A percentile compares a stretch with the other conserved stretches of the same genome.
phyloP scores from a whole-genome alignment of 371 early-diverging fungal species.

The Actinomortierella wolfii region DNA sequence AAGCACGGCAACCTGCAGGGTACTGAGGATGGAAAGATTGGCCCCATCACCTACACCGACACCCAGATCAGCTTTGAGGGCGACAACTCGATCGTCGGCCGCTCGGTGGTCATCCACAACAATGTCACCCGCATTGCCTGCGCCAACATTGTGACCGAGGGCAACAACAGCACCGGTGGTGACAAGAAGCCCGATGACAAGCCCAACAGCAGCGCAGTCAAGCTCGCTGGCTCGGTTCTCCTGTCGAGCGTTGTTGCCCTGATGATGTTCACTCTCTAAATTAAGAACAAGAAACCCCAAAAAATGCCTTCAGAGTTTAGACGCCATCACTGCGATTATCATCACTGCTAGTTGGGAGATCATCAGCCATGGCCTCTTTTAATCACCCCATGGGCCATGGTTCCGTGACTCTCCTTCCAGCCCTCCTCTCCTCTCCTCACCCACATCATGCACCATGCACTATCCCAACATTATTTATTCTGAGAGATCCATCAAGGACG shows the following conservation, averaged over 20 bases:
- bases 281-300: no score
- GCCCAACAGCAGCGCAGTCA: constrained; percentile 20
- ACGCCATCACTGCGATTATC: no score
- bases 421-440: no score
- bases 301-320: no score
- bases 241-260: constrained; percentile 32
- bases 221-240: constrained; percentile 35
- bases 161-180: constrained; percentile 1
- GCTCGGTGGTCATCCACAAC: constrained; percentile 57
- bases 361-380: no score
- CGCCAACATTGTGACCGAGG: constrained; percentile 45
- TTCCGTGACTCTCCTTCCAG: no score
- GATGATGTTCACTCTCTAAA: constrained; percentile 42
- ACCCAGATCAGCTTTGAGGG: constrained; percentile 45
- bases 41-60: constrained; percentile 48
- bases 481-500: no score
- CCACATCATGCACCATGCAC: no score
- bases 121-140: constrained; percentile 54
- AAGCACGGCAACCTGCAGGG: constrained; percentile 46
- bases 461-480: no score
- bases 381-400: no score
- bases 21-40: constrained; percentile 48
- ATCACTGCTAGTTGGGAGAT: no score
- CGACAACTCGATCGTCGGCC: constrained; percentile 46
- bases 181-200: neutral